A percentile compares a stretch with the other conserved stretches of the same genome.
Evolutionary conservation across 805 yeast species (phyloP).

Genomic region (Teunomyces tritomae): DNA sequence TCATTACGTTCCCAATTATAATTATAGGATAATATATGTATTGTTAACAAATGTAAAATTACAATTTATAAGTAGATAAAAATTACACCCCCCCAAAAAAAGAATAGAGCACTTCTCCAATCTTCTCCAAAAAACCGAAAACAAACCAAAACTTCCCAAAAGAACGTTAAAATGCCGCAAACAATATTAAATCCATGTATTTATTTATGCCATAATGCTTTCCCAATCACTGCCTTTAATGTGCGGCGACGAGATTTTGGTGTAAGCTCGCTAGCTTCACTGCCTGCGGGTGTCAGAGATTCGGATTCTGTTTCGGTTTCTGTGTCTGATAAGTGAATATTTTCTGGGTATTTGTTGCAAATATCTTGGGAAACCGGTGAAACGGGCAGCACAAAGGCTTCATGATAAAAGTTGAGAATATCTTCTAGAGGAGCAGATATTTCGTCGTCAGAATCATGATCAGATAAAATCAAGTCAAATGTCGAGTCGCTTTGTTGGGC

Average conservation of each 20-base stretch:
- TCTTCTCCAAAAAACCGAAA: not conserved
- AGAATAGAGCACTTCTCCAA: not conserved
- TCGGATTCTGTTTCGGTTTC: too few relatives aligned
- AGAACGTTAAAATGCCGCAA: not conserved
- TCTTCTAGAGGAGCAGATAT: not conserved
- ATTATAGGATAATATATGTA: not conserved
- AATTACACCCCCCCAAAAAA: not conserved
- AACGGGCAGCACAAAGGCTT: not conserved
- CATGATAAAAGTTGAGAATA: not conserved
- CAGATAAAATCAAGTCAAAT: not conserved
- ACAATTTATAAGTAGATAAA: not conserved
- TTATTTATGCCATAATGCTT: not conserved
- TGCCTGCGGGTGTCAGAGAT: too few relatives aligned
- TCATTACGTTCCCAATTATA: conserved; percentile 19
- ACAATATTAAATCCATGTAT: not conserved
- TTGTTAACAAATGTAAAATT: not conserved
- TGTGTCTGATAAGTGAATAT: too few relatives aligned
- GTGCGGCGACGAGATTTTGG: not conserved
- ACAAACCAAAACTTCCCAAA: not conserved
- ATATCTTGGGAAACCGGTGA: not conserved
- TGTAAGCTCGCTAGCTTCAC: not conserved
- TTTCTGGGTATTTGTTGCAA: not conserved
- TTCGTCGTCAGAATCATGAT: not conserved
- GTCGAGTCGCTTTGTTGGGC: not conserved
- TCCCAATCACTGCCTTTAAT: not conserved